Evolutionary conservation across 805 yeast genomes (phyloP).

Genomic region (Hanseniaspora singularis): DNA sequence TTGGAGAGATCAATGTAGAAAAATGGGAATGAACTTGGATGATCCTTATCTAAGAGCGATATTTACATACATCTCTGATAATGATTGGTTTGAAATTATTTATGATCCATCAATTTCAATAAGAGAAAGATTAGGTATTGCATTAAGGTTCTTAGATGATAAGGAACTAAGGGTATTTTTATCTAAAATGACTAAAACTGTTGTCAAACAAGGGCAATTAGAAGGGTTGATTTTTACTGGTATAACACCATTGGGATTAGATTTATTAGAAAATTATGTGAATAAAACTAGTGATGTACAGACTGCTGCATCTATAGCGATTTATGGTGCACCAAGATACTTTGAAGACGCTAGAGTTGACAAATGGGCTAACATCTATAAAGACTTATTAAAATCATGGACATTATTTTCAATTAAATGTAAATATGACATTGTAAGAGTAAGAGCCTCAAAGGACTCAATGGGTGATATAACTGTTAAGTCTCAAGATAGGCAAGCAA

Average conservation of each 20-base stretch:
- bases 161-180: slow-evolving; percentile 63
- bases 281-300: slow-evolving; percentile 85
- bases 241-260: slow-evolving; percentile 73
- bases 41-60: slow-evolving; percentile 84
- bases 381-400: slow-evolving; percentile 68
- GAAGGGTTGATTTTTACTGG: slow-evolving; percentile 90
- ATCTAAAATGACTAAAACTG: slow-evolving; percentile 55
- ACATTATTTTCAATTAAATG: slow-evolving; percentile 66
- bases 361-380: slow-evolving; percentile 64
- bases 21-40: slow-evolving; percentile 74
- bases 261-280: slow-evolving; percentile 72
- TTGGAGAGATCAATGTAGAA: slow-evolving; percentile 89
- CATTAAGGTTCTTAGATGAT: slow-evolving; percentile 73
- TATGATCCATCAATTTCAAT: slow-evolving; percentile 82
- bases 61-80: slow-evolving; percentile 85
- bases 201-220: slow-evolving; percentile 66
- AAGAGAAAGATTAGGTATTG: slow-evolving; percentile 81
- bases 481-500: slow-evolving; percentile 60
- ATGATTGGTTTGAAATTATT: slow-evolving; percentile 91
- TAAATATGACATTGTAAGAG: slow-evolving; percentile 67
- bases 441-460: slow-evolving; percentile 45
- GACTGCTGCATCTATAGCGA: slow-evolving; percentile 70
- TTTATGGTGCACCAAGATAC: slow-evolving; percentile 75
- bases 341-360: slow-evolving; percentile 62
- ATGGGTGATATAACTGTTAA: slow-evolving; percentile 38